Base-by-base conservation (phyloP, 352 stramenopile genomes). In the Phytophthora sp. region DNA sequence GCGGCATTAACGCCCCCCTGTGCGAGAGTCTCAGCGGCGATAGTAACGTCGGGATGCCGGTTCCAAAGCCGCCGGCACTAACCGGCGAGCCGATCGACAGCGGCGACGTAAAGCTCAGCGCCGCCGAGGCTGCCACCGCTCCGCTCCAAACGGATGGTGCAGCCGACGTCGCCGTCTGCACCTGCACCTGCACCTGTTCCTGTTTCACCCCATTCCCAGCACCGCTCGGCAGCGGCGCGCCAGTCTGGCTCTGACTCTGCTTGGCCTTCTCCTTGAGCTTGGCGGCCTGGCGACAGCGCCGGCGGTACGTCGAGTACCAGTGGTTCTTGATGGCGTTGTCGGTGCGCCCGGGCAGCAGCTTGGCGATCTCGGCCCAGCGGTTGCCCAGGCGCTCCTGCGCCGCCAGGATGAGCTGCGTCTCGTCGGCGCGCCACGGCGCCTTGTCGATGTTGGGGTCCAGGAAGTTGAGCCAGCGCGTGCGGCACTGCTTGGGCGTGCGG, bases 321-420 rank as follows among this genome's bases (percentile, higher is more conserved):
- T 92, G 85, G 62, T 94, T 94, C 59, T 94, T 94, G 67, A 94
- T 91, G 20, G 85, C 85, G 59, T 94, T 94, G 66, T 94, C 85
- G 1, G 84, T 93, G 8, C 97, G 70, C 1, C 97, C 97, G 5
- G 96, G 95, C 15, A 99, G 80, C n/a, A 96, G 77, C 73, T 99
- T 99, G 57, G 97, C 93, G 65, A 99, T 99, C 71, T 99, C 94
- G 13, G 93, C 92, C 97, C 97, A 99, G 51, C 95, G 88, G 72
- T 99, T 99, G 46, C 97, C 97, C 5, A 96, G 54, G 8, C 62
- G 59, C 34, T 78, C 65, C 64, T 95, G 86, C 0, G 82, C 80
- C 9, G 73, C 62, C 31, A 94, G 77, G 54, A 96, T 94, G 34
- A 92, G 62, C 51, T 90, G 69, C 57, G 97, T 97, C 72, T 99